Evolutionary conservation across 2,329 filamentous ascomycete species (phyloP).

Genomic region (Lachnellula arida): DNA sequence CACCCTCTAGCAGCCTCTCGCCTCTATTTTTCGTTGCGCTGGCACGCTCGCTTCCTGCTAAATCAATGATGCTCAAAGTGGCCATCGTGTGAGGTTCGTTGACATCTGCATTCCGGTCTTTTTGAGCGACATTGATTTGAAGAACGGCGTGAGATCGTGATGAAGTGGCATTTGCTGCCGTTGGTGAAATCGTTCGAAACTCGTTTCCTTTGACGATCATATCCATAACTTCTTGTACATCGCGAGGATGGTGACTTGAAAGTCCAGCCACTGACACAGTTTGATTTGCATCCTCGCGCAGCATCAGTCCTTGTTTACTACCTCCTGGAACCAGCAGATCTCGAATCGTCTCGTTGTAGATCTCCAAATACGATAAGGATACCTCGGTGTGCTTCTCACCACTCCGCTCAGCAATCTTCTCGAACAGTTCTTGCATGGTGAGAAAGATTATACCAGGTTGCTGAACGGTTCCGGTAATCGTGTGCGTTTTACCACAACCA

Average conservation of each 20-base stretch:
- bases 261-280: slow-evolving; percentile 86
- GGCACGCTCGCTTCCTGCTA: slow-evolving; percentile 92
- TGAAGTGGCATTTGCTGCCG: slow-evolving; percentile 94
- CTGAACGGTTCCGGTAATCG: slow-evolving; percentile 86
- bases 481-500: slow-evolving; percentile 97
- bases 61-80: slow-evolving; percentile 94
- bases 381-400: slow-evolving; percentile 87
- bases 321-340: slow-evolving; percentile 85
- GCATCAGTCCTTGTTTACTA: slow-evolving; percentile 75
- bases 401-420: slow-evolving; percentile 83
- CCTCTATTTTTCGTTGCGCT: slow-evolving; percentile 96
- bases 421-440: slow-evolving; percentile 98
- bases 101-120: slow-evolving; percentile 86
- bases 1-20: slow-evolving; percentile 84
- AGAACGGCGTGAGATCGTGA: slow-evolving; percentile 95
- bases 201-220: slow-evolving; percentile 97
- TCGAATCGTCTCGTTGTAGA: slow-evolving; percentile 98
- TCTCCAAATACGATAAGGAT: slow-evolving; percentile 91
- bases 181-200: slow-evolving; percentile 91
- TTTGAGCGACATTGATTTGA: slow-evolving; percentile 93
- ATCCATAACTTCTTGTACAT: slow-evolving; percentile 97
- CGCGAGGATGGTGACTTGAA: slow-evolving; percentile 84
- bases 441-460: slow-evolving; percentile 97
- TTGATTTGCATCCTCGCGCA: slow-evolving; percentile 92
- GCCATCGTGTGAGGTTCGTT: slow-evolving; percentile 98